phyloP scores from a whole-genome alignment of 805 yeast genomes.

The Wickerhamiella brachini region DNA sequence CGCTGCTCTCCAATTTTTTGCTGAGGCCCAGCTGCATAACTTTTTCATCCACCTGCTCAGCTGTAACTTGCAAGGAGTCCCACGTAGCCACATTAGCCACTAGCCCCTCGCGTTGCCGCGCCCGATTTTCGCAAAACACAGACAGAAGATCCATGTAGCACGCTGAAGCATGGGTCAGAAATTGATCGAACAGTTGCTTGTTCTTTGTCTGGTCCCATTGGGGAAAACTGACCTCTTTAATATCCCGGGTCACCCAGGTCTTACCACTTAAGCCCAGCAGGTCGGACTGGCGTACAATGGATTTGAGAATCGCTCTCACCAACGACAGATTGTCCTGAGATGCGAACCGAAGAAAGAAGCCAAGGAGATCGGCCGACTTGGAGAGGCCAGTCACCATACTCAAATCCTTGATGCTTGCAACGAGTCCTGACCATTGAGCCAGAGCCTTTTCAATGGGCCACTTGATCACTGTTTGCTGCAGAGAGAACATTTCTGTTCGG shows the following conservation, averaged over 20 bases:
- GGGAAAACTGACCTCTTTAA: slow-evolving; percentile 31
- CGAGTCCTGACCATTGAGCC: slow-evolving; percentile 7
- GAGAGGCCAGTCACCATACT: slow-evolving; percentile 9
- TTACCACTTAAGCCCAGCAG: slow-evolving; percentile 9
- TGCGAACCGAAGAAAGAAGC: slow-evolving; percentile 21
- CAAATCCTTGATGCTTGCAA: slow-evolving; percentile 12
- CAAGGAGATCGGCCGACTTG: slow-evolving; percentile 22
- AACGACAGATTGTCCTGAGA: slow-evolving; percentile 18
- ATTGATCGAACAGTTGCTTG: slow-evolving; percentile 17
- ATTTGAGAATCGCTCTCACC: slow-evolving; percentile 18
- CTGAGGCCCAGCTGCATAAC: slow-evolving; percentile 19
- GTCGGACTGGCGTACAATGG: slow-evolving; percentile 8
- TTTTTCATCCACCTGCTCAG: slow-evolving; percentile 49
- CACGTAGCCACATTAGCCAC: slow-evolving; percentile 42
- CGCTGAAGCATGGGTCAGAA: slow-evolving; percentile 23
- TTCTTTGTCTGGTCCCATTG: slow-evolving; percentile 20
- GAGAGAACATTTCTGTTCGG: slow-evolving; percentile 16
- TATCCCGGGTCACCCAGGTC: slow-evolving; percentile 25
- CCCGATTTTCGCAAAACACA: slow-evolving; percentile 50
- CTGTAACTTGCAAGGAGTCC: slow-evolving; percentile 70
- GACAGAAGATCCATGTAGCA: slow-evolving; percentile 36
- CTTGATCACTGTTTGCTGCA: slow-evolving; percentile 15
- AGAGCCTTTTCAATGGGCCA: slow-evolving; percentile 14
- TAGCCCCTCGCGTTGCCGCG: slow-evolving; percentile 70
- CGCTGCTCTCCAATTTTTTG: slow-evolving; percentile 19